Conservation (phyloP, 345 rosid species). For the Lepidium didymum region DNA sequence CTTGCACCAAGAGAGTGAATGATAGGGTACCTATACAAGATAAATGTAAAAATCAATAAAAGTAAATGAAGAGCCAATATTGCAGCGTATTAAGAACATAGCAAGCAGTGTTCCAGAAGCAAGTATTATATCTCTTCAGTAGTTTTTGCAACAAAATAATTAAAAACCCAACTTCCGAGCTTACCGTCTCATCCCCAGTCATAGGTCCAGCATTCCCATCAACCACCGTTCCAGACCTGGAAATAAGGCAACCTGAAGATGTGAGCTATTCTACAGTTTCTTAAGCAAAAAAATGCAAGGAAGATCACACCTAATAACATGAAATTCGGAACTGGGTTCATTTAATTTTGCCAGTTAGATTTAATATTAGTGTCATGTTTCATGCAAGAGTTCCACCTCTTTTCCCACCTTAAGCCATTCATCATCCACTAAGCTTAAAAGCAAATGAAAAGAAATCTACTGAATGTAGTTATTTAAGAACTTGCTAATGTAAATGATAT, state of each 20-base stretch:
- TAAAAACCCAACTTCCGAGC: slow-evolving; percentile 19
- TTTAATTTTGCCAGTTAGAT: background rate
- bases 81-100: background rate
- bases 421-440: background rate
- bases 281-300: background rate
- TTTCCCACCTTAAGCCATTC: background rate
- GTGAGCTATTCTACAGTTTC: slow-evolving; percentile 1
- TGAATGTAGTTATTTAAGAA: background rate
- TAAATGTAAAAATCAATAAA: background rate
- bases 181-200: slow-evolving; percentile 95
- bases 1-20: slow-evolving; percentile 97
- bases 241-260: slow-evolving; percentile 21
- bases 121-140: background rate
- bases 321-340: background rate
- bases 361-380: background rate
- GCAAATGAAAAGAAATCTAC: background rate
- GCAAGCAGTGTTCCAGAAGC: background rate
- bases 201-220: slow-evolving; percentile 88
- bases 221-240: slow-evolving; percentile 81
- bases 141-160: background rate
- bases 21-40: slow-evolving; percentile 70
- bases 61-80: background rate
- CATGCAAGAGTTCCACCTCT: background rate
- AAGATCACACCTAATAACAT: background rate
- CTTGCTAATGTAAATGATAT: background rate